Evolutionary conservation across 441 rosid species (phyloP).

Genomic region (Dalechampia spathulata): DNA sequence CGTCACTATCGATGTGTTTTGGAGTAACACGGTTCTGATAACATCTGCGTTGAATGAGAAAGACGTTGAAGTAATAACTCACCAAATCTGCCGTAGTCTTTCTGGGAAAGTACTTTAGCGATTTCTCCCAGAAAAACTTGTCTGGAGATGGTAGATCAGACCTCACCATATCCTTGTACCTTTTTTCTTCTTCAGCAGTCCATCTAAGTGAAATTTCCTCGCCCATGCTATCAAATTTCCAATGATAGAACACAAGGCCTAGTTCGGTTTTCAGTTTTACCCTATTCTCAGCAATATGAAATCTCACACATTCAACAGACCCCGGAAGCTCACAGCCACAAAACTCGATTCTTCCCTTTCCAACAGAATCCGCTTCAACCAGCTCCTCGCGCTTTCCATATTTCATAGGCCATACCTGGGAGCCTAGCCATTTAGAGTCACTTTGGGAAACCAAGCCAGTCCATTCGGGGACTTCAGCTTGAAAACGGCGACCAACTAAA

Average conservation of each 20-base stretch:
- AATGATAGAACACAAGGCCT: conserved; percentile 51
- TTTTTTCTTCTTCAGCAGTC: conserved; percentile 44
- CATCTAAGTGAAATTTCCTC: conserved; percentile 59
- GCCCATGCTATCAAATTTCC: conserved; percentile 70
- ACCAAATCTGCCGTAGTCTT: conserved; percentile 59
- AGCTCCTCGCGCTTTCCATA: conserved; percentile 18
- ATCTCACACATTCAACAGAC: conserved; percentile 65
- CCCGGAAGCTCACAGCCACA: conserved; percentile 56
- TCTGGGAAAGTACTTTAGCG: conserved; percentile 30
- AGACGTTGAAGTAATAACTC: conserved; percentile 75
- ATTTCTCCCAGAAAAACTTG: conserved; percentile 38
- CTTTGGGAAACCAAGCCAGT: conserved; percentile 41
- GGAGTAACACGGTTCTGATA: conserved; percentile 57
- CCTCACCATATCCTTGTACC: conserved; percentile 41
- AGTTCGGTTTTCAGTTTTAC: conserved; percentile 60
- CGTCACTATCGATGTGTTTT: conserved; percentile 53
- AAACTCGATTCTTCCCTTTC: conserved; percentile 63
- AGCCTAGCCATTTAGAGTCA: conserved; percentile 78
- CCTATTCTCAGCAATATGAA: conserved; percentile 59
- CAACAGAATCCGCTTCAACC: conserved; percentile 52
- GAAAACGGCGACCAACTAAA: conserved; percentile 52
- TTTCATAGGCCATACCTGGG: conserved; percentile 59
- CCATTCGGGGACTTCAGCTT: conserved; percentile 76
- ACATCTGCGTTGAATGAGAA: conserved; percentile 58
- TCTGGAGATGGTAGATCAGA: conserved; percentile 31